Evolutionary conservation across 2,329 filamentous ascomycete species (phyloP).

Genomic region (Penicillium expansum): DNA sequence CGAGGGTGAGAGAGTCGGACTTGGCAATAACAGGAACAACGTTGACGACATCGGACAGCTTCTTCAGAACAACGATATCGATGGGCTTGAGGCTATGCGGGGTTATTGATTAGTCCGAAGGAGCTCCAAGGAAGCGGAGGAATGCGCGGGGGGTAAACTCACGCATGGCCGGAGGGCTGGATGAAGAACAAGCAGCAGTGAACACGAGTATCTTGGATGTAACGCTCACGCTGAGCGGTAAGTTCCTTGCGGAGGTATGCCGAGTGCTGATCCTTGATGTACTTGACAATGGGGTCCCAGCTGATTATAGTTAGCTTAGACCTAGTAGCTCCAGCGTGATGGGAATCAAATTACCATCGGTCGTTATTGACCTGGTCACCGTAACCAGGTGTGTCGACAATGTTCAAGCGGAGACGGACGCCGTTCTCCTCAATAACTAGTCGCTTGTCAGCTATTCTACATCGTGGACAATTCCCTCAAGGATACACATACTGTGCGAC

Average conservation of each 20-base stretch:
- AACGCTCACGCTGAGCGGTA: conserved; percentile 96
- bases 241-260: conserved; percentile 99
- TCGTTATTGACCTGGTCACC: conserved; percentile 99
- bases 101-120: background rate
- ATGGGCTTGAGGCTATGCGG: conserved; percentile 77
- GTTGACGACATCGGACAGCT: conserved; percentile 98
- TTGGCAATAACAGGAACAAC: conserved; percentile 99
- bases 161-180: conserved; percentile 92
- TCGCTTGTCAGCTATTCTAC: conserved; percentile 17
- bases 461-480: background rate
- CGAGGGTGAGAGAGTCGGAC: conserved; percentile 90
- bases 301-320: conserved; percentile 34
- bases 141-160: conserved; percentile 24
- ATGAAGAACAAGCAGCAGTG: conserved; percentile 99
- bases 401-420: conserved; percentile 94
- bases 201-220: conserved; percentile 98
- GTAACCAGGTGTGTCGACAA: conserved; percentile 97
- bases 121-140: background rate
- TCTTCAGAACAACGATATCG: conserved; percentile 99
- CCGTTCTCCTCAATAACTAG: conserved; percentile 96
- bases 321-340: background rate
- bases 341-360: conserved; percentile 62
- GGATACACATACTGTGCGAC: conserved; percentile 66
- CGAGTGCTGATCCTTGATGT: conserved; percentile 99
- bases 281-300: conserved; percentile 99